Evolutionary conservation across 2,329 filamentous ascomycete species (phyloP).

Genomic region (Fusarium burgessii): DNA sequence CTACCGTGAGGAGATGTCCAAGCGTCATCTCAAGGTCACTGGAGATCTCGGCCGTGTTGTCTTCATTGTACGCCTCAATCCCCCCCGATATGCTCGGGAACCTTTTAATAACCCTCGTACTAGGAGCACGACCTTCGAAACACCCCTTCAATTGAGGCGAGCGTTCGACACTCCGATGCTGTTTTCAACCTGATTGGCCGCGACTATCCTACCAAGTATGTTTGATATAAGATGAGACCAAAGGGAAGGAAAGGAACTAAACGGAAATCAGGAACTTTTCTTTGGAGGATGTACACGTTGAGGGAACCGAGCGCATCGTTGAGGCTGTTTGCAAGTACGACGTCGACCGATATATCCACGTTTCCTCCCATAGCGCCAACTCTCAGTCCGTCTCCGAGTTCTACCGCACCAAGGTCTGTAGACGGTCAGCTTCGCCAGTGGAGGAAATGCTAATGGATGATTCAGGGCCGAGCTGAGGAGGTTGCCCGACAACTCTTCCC

Average conservation of each 20-base stretch:
- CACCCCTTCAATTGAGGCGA: conserved; percentile 95
- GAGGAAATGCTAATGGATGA: conserved; percentile 28
- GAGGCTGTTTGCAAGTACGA: conserved; percentile 98
- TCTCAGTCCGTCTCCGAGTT: conserved; percentile 86
- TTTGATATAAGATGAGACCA: conserved; percentile 1
- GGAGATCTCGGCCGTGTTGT: conserved; percentile 91
- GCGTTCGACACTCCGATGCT: conserved; percentile 94
- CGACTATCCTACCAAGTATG: conserved; percentile 93
- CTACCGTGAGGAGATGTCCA: conserved; percentile 96
- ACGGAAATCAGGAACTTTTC: conserved; percentile 83
- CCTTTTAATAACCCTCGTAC: conserved; percentile 32
- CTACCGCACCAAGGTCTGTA: conserved; percentile 84
- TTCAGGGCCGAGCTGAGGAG: conserved; percentile 80
- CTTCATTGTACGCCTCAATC: conserved; percentile 74
- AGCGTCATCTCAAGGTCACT: conserved; percentile 95
- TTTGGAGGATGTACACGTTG: conserved; percentile 91
- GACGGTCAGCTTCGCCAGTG: too few relatives aligned
- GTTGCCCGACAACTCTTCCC: conserved; percentile 91
- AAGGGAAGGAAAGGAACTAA: conserved; percentile 37
- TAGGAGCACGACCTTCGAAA: conserved; percentile 96
- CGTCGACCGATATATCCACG: conserved; percentile 94
- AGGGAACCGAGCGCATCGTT: conserved; percentile 90
- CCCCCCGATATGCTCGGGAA: background rate
- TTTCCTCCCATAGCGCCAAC: conserved; percentile 93
- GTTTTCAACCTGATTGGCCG: conserved; percentile 97